Evolutionary conservation across 768 basidiomycete species (phyloP), one percentile per base, ranked within the genome.

Genomic region (Tricholoma sp.): DNA sequence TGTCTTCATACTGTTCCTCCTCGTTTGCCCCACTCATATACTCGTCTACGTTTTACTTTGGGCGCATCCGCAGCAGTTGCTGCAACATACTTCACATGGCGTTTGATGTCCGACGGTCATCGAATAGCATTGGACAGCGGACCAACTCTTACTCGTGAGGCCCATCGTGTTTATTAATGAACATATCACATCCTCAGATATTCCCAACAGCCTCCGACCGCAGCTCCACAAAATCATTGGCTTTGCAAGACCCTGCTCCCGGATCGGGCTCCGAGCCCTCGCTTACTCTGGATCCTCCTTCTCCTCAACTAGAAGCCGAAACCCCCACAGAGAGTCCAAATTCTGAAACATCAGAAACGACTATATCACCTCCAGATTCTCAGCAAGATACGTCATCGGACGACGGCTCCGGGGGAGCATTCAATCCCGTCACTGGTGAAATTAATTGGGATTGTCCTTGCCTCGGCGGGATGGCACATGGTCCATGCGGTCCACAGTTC

Each of bases 381-480:
- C 56, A 61, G 45, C 57, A 45, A 39, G 60, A 58, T 32, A n/a
- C 58, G 10, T 43, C 47, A 18, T 35, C 57, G 9, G 61, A 49
- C 10, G 11, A 59, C 63, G 51, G 64, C 54, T 41, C 61, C 22
- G 72, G 71, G 9, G 78, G 79, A 43, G 96, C 97, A 4, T 98
- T 83, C 79, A 89, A 99, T 74, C 95, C 95, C 18, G 94, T 84
- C 60, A 99, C 97, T 1, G 97, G 97, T 45, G 94, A 98, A 80
- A 98, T 99, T 66, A 99, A 99, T 76, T 99, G 97, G 97, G 97
- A 98, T 69, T 99, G 97, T 71, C 94, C 97, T 1, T 98, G 97
- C 71, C 84, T 99, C 7, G 97, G 97, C 31, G 97, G 97, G 51
- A 98, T 99, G 97, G 96, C 96, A 9, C 80, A 98, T 67, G 96